Base-by-base conservation (phyloP, 2,329 filamentous ascomycete species). In the Cladosporium oxysporum region DNA sequence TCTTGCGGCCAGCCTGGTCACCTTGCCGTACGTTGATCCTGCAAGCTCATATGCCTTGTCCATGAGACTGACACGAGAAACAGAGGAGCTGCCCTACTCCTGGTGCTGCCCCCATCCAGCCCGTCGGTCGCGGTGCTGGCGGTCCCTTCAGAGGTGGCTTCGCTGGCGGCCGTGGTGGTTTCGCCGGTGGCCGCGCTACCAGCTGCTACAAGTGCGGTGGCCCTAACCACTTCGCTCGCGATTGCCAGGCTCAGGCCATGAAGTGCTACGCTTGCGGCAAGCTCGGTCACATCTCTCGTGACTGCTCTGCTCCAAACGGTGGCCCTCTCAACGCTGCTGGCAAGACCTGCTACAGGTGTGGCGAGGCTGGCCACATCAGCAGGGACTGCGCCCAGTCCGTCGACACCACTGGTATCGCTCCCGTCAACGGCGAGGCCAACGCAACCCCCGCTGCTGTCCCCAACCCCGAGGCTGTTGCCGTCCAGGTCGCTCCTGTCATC, bases 301-400 rank as follows among this genome's bases (percentile, higher is more conserved):
- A 99, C 81, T 99, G 95, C 85, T 97, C 93, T 57, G 92, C 94
- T 68, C 94, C 95, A 70, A 98, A 98, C 79, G 95, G 95, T 66
- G 95, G 95, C 28, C 93, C 94, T 57, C 85, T 98, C 72, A 97
- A 95, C 87, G 96, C 92, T 70, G 92, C 92, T 69, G 94, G 94
- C 77, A 99, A 98, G 88, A 97, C 93, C 70, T 99, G 95, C 88
- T 99, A 99, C 84, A 91, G 93, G 80, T 99, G 95, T 78, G 92
- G 94, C 71, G 91, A 97, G 83, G 88, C 93, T 66, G 95, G 95
- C 62, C 94, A 98, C 82, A 98, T 98, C 80, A 96, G 92, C 66
- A 91, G 94, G 69, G 94, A 98, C 74, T 97, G 95, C 84, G 91
- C 93, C 80, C 93, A 87, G 89, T 90, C 87, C 72, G 84, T 85